Evolutionary conservation across 2,329 filamentous ascomycete genomes (phyloP), one percentile per base, ranked within the genome.

Genomic region (Colletotrichum lupini): DNA sequence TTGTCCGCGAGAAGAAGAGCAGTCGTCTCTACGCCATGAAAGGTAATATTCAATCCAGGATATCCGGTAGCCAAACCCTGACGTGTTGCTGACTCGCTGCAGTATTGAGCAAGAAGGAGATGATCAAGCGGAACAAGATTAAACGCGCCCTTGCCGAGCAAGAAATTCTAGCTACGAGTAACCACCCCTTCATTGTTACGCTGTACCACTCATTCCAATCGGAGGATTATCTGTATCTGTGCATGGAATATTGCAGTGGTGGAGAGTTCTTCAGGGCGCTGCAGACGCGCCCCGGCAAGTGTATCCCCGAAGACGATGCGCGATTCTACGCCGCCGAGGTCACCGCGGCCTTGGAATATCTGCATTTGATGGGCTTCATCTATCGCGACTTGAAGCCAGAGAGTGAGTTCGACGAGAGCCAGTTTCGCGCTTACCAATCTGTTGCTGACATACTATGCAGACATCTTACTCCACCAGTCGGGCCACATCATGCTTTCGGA

Each of bases 71-170:
- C 32, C 58, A 26, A 37, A 61, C 35, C 57, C 60, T 16, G 55
- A 68, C 58, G 7, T 37, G 24, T 71, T 67, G 78, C 84, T 88
- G 78, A 89, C 82, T 67, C 56, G 64, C 64, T 66, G 19, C 80
- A 98, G 97, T 99, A 6, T 82, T 99, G 83, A 98, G 95, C 89
- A 99, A 99, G 85, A 98, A 98, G 87, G 97, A 99, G 84, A 99
- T 99, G 97, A 99, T 99, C 84, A 99, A 99, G 87, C 93, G 97
- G 72, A 99, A 99, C 88, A 99, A 99, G 89, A 99, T 99, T 86
- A 99, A 99, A 89, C 92, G 97, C 81, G 97, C 97, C 16, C 88
- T 99, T 77, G 97, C 97, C 49, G 97, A 99, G 85, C 97, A 98
- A 82, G 97, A 99, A 83, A 99, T 99, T 76, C 87, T 99, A 67